Base-by-base conservation (phyloP, 129 eudicot species). In the Kitagawia praeruptora region DNA sequence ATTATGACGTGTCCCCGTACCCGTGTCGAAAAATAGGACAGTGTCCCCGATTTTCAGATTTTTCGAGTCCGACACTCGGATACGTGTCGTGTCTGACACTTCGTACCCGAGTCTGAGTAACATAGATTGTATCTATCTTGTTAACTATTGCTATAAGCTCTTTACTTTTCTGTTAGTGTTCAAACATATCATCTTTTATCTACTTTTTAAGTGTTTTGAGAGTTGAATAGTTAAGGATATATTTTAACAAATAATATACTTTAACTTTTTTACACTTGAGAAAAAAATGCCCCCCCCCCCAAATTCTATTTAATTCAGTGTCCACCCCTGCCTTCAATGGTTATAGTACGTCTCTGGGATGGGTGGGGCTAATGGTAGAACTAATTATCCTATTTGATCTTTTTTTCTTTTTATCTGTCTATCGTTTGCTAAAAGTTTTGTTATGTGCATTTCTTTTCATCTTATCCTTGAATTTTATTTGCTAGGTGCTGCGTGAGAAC, bases 401-500 rank as follows among this genome's bases (percentile, higher is more conserved):
- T 11, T 1, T 64, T 64, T 28, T 9, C 7, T 6, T 40, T 15
- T 6, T 23, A 28, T 41, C 80, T 37, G 4, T 40, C n/a, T 23
- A 1, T n/a, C 27, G 31, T 13, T 45, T 74, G 25, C 16, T 74
- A 15, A 8, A 45, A 5, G 16, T 78, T 19, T n/a, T 41, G 12
- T 28, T 66, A 44, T 78, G 8, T n/a, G 37, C 2, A 18, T 21
- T 13, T n/a, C 27, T 56, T 34, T 56, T 27, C 40, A 67, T 78
- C 28, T 78, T 19, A 64, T 66, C 39, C 28, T 42, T 78, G 53
- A 15, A 64, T 66, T 63, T 13, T 56, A 27, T 78, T 40, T 46
- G 18, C 16, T 83, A 94, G 98, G 96, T 94, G 11, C 71, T 91
- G 63, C 82, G 79, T 28, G 93, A 91, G 80, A 81, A 74, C 23